Evolutionary conservation across 345 rosid species (phyloP).

Genomic region (Camelina laxa): DNA sequence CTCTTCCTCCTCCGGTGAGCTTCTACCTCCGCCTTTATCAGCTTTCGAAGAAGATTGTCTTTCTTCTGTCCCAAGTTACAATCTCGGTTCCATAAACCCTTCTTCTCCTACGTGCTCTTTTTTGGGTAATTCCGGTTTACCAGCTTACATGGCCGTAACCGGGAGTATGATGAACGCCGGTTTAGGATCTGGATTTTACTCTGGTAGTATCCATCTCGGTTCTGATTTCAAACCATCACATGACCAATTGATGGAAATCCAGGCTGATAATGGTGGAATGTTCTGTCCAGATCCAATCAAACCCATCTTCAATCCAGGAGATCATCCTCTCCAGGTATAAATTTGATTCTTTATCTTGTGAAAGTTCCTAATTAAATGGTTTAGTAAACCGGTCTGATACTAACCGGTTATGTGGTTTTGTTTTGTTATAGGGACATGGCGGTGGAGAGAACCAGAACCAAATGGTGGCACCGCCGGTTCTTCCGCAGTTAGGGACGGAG

Average conservation of each 20-base stretch:
- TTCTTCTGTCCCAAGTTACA: conserved; percentile 73
- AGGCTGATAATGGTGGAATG: conserved; percentile 66
- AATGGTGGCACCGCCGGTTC: conserved; percentile 41
- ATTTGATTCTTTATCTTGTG: neutral
- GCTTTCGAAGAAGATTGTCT: conserved; percentile 82
- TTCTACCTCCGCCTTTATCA: conserved; percentile 45
- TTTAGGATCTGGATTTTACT: conserved; percentile 54
- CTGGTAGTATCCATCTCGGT: conserved; percentile 51
- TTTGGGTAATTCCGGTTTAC: conserved; percentile 49
- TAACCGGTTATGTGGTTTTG: neutral
- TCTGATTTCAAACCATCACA: conserved; percentile 55
- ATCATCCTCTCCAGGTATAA: conserved; percentile 56
- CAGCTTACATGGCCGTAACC: conserved; percentile 52
- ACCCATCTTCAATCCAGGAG: conserved; percentile 58
- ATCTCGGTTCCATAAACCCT: conserved; percentile 57
- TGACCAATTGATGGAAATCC: conserved; percentile 68
- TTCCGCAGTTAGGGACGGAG: conserved; percentile 41
- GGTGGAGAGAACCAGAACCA: conserved; percentile 41
- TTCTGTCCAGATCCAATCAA: conserved; percentile 58
- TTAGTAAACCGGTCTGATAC: neutral
- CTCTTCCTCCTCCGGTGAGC: conserved; percentile 41
- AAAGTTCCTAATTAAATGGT: conserved; percentile 15
- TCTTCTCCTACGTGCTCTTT: conserved; percentile 67
- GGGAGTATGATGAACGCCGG: conserved; percentile 46
- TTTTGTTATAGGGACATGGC: conserved; percentile 11